Percentiles rank a stretch among this genome's conserved stretches.
Conservation (phyloP, 257 asterid genomes). For the Dorcoceras hygrometricum region DNA sequence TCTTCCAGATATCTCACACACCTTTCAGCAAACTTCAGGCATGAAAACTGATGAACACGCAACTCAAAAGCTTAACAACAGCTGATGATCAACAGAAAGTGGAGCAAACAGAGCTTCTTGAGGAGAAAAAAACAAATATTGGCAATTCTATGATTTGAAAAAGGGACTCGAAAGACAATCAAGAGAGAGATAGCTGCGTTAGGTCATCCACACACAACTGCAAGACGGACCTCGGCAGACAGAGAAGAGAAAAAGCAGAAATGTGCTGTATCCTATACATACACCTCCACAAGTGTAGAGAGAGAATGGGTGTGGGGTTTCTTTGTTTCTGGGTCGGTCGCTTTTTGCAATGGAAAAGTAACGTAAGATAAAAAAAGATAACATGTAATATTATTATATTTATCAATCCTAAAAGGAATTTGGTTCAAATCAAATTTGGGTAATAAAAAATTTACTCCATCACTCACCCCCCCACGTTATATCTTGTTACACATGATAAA, state of each 20-base stretch:
- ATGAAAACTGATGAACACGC: background rate
- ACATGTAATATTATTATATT: background rate
- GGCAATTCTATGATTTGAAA: constrained; percentile 18
- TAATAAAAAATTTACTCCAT: too few species aligned
- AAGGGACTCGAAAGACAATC: constrained; percentile 25
- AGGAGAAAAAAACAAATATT: background rate
- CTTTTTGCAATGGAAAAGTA: background rate
- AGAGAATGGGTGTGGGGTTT: constrained; percentile 12
- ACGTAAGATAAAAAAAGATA: background rate
- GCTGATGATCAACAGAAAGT: constrained; percentile 20
- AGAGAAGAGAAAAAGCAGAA: constrained; percentile 8
- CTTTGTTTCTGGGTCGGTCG: background rate
- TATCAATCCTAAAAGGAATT: background rate
- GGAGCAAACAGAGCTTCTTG: background rate
- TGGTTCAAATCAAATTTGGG: too few species aligned
- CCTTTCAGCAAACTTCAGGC: background rate
- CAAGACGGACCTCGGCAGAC: constrained; percentile 35
- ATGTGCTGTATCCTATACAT: constrained; percentile 18
- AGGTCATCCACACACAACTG: constrained; percentile 50
- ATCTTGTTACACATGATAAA: too few species aligned
- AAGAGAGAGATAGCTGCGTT: constrained; percentile 26
- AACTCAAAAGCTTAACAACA: constrained; percentile 11
- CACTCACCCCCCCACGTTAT: too few species aligned
- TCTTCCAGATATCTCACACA: constrained; percentile 17
- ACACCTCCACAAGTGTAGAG: constrained; percentile 18